Percentiles rank a stretch among this genome's conserved stretches.
phyloP scores from a whole-genome alignment of 495 filamentous ascomycete genomes.

The Penicillium coprophilum region DNA sequence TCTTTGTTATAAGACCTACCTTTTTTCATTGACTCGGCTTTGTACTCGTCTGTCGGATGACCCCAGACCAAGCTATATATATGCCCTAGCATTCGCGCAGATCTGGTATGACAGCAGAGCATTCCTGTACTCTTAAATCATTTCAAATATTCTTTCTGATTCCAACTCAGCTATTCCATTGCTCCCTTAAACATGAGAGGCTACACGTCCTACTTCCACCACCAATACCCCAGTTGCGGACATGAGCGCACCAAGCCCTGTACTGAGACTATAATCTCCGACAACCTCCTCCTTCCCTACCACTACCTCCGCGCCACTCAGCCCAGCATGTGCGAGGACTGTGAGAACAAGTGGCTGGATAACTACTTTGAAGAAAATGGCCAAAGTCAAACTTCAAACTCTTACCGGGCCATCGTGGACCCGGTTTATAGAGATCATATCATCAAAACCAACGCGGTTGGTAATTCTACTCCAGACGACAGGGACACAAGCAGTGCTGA shows the following conservation, averaged over 20 bases:
- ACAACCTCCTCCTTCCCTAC: conserved; percentile 15
- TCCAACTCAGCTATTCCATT: not conserved
- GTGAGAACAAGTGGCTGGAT: conserved; percentile 10
- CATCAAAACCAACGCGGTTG: conserved; percentile 15
- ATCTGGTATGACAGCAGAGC: not conserved
- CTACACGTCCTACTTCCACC: conserved; percentile 28
- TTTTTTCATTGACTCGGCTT: conserved; percentile 7
- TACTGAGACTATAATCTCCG: conserved; percentile 1
- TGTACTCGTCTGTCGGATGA: not conserved
- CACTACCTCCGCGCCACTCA: no score
- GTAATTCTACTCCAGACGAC: not conserved
- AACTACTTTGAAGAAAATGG: not conserved
- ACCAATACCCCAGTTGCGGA: conserved; percentile 31
- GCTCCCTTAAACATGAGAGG: conserved; percentile 32
- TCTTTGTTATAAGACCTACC: not conserved
- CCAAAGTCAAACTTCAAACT: not conserved
- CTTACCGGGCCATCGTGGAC: conserved; percentile 7
- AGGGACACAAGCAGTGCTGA: not conserved
- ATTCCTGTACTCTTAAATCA: not conserved
- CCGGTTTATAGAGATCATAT: not conserved
- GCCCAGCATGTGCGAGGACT: conserved; percentile 16
- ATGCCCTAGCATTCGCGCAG: not conserved
- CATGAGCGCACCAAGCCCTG: conserved; percentile 18
- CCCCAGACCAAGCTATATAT: not conserved
- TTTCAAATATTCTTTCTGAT: not conserved